Evolutionary conservation across 176 grass and related monocot genomes (phyloP).

Genomic region (Hyparrhenia diplandra): DNA sequence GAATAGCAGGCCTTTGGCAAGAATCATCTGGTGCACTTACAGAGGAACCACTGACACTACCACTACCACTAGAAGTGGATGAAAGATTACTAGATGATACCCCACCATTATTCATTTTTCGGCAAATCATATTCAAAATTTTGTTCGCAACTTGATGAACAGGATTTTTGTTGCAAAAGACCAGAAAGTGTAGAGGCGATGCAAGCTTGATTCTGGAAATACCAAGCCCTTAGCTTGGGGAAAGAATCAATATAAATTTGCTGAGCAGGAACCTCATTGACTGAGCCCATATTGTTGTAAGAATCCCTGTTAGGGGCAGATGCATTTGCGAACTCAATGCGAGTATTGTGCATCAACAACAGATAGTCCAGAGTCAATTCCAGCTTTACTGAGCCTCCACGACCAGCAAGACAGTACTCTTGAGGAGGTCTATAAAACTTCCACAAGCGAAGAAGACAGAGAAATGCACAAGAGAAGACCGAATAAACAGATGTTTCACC

Average conservation of each 20-base stretch:
- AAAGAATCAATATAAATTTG: conserved; percentile 92
- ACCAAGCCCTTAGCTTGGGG: conserved; percentile 87
- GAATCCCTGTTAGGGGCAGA: conserved; percentile 39
- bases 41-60: conserved; percentile 70
- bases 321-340: conserved; percentile 49
- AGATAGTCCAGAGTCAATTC: conserved; percentile 92
- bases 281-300: conserved; percentile 26
- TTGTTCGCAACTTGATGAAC: conserved; percentile 92
- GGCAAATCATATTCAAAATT: conserved; percentile 94
- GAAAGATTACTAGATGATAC: conserved; percentile 48
- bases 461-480: conserved; percentile 95
- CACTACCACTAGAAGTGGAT: conserved; percentile 70
- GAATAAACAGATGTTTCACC: conserved; percentile 83
- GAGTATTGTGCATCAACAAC: conserved; percentile 76
- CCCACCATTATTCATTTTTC: conserved; percentile 70
- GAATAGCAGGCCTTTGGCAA: conserved; percentile 63
- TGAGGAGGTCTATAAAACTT: conserved; percentile 95
- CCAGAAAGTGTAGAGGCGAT: conserved; percentile 95
- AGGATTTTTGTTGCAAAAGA: conserved; percentile 72
- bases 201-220: conserved; percentile 97
- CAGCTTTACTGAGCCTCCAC: conserved; percentile 67
- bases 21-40: conserved; percentile 62
- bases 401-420: conserved; percentile 66
- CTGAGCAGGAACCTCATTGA: conserved; percentile 43
- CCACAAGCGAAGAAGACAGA: conserved; percentile 91